Evolutionary conservation across 2,329 filamentous ascomycete species (phyloP).

Genomic region (Fusarium marasasianum): DNA sequence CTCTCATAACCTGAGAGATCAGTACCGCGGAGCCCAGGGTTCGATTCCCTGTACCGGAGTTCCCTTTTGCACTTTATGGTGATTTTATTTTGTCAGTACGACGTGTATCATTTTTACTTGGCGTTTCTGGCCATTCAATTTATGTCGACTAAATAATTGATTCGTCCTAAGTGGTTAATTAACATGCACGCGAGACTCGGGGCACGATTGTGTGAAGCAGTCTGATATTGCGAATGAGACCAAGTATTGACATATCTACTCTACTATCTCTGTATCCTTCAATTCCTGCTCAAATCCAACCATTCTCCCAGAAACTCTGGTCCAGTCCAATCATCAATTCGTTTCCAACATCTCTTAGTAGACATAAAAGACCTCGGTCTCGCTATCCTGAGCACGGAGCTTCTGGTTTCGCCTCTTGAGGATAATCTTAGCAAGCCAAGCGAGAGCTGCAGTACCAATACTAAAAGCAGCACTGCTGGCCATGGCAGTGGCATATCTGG

Average conservation of each 20-base stretch:
- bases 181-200: accelerated
- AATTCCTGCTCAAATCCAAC: neutral
- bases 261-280: neutral
- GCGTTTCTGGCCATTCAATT: accelerated
- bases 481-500: slow-evolving; percentile 38
- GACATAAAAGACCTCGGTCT: slow-evolving; percentile 45
- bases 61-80: neutral
- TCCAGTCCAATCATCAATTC: neutral
- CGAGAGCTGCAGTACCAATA: slow-evolving; percentile 50
- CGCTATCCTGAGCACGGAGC: slow-evolving; percentile 40
- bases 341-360: slow-evolving; percentile 25
- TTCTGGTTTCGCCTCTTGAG: slow-evolving; percentile 51
- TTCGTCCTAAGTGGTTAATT: accelerated
- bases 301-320: too few relatives aligned
- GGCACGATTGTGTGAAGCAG: neutral
- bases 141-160: neutral
- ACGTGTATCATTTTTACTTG: neutral
- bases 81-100: neutral
- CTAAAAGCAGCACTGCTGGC: slow-evolving; percentile 41
- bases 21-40: slow-evolving; percentile 41
- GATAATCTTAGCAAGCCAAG: slow-evolving; percentile 51
- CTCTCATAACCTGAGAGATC: slow-evolving; percentile 43
- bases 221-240: neutral
- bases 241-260: slow-evolving; percentile 27
- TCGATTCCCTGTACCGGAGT: slow-evolving; percentile 44